These are phyloP conservation scores for Fusarium buharicum DNA, from an alignment of 2,329 filamentous ascomycete species.

Conservation along the genomic window DNA sequence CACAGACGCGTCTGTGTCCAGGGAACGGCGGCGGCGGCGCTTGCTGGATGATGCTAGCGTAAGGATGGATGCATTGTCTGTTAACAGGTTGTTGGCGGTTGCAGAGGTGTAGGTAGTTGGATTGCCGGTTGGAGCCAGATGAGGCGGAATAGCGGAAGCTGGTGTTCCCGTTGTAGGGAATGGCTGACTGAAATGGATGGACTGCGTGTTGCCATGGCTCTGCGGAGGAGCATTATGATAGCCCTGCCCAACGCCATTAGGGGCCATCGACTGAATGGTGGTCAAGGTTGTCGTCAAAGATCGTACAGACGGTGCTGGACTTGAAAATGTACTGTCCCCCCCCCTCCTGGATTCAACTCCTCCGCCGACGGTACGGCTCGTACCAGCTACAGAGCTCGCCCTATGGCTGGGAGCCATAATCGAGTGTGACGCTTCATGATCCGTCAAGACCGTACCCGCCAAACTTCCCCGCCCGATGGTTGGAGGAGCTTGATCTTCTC, in stretches of 20 bases:
- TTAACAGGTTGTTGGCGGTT: conserved; percentile 83
- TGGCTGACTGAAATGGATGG: conserved; percentile 72
- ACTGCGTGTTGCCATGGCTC: conserved; percentile 56
- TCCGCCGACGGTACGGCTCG: conserved; percentile 74
- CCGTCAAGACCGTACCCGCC: conserved; percentile 85
- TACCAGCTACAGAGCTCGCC: conserved; percentile 74
- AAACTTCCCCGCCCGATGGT: conserved; percentile 76
- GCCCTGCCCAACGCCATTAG: conserved; percentile 57
- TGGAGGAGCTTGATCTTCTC: conserved; percentile 66
- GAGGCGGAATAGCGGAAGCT: conserved; percentile 77
- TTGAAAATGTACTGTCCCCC: conserved; percentile 81
- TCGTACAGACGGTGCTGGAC: conserved; percentile 81
- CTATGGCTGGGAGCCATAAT: conserved; percentile 80
- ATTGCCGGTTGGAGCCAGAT: conserved; percentile 68
- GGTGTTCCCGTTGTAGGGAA: conserved; percentile 71
- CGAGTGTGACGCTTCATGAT: conserved; percentile 79
- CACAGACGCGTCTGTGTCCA: conserved; percentile 87
- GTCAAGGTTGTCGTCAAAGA: conserved; percentile 86
- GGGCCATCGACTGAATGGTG: conserved; percentile 81
- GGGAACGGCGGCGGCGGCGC: conserved; percentile 77
- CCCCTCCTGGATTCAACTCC: conserved; percentile 76
- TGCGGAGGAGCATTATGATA: conserved; percentile 50
- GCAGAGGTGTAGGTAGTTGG: conserved; percentile 80
- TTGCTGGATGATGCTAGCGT: conserved; percentile 87
- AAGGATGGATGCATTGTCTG: conserved; percentile 86